phyloP scores from a whole-genome alignment of 306 rosid species.

The Prunus campanulata region DNA sequence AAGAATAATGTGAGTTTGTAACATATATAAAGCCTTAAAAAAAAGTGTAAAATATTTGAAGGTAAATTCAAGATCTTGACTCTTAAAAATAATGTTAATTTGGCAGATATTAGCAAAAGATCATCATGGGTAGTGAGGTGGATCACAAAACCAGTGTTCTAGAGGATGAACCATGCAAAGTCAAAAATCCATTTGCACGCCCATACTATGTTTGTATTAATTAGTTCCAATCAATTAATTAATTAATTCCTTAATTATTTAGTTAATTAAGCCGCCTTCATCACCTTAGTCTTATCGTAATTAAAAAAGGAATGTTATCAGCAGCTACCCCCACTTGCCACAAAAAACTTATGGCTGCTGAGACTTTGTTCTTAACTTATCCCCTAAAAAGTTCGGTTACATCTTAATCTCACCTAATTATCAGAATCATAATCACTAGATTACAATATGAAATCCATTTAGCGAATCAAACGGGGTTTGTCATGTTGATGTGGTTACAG shows the following conservation, averaged over 20 bases:
- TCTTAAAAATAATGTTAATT: too few relatives aligned
- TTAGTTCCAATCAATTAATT: neutral
- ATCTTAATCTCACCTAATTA: neutral
- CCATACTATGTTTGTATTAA: neutral
- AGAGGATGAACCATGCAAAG: constrained; percentile 30
- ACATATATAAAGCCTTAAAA: too few relatives aligned
- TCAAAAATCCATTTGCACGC: constrained; percentile 13
- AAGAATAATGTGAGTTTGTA: too few relatives aligned
- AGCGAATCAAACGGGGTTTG: too few relatives aligned
- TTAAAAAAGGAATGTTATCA: neutral
- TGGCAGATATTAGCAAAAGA: too few relatives aligned
- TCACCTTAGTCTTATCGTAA: neutral
- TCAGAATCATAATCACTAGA: too few relatives aligned
- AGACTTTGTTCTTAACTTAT: neutral
- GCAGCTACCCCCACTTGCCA: neutral
- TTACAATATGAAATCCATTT: too few relatives aligned
- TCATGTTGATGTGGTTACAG: too few relatives aligned
- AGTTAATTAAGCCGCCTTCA: constrained; percentile 9
- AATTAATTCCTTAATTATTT: neutral
- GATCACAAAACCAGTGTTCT: constrained; percentile 51
- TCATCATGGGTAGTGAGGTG: constrained; percentile 36
- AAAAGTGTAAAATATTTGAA: too few relatives aligned
- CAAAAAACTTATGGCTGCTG: neutral
- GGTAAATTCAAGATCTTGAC: too few relatives aligned
- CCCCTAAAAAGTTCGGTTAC: neutral